Evolutionary conservation across 2,329 filamentous ascomycete species (phyloP).

Genomic region (Colletotrichum sp.): DNA sequence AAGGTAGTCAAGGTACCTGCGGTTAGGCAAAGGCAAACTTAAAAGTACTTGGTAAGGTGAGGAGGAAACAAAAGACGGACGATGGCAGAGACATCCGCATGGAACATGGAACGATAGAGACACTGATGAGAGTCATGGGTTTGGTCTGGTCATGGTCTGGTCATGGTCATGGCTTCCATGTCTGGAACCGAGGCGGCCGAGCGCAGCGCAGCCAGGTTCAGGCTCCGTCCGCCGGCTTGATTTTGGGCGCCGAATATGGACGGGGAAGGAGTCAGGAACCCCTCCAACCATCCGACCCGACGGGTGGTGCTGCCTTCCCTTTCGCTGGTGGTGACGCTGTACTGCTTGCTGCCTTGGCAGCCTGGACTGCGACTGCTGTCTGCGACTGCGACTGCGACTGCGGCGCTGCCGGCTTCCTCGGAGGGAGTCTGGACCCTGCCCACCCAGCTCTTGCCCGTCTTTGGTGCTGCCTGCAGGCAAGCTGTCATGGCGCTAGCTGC

Average conservation of each 20-base stretch:
- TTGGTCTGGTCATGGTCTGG: not conserved
- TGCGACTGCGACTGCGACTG: not conserved
- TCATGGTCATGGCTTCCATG: not conserved
- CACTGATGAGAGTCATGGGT: not conserved
- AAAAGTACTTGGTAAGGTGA: not conserved
- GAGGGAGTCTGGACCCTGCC: not conserved
- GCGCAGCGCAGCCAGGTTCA: conserved; percentile 3
- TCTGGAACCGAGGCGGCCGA: not conserved
- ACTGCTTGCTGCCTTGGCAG: not conserved
- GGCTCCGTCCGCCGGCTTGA: not conserved
- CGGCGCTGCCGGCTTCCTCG: not conserved
- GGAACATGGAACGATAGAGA: not conserved
- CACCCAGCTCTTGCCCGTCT: not conserved
- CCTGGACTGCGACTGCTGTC: not conserved
- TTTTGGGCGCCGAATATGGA: not conserved
- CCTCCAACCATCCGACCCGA: not conserved
- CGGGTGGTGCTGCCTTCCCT: not conserved
- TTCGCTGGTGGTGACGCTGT: not conserved
- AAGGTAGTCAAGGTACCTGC: not conserved
- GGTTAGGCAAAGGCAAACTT: not conserved
- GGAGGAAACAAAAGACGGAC: not conserved
- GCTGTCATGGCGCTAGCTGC: not conserved
- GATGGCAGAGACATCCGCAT: not conserved
- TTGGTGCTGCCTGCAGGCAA: not conserved
- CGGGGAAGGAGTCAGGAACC: not conserved